Evolutionary conservation across 495 filamentous ascomycete genomes (phyloP), one percentile per base, ranked within the genome.

Genomic region (Jackrogersella minutella): DNA sequence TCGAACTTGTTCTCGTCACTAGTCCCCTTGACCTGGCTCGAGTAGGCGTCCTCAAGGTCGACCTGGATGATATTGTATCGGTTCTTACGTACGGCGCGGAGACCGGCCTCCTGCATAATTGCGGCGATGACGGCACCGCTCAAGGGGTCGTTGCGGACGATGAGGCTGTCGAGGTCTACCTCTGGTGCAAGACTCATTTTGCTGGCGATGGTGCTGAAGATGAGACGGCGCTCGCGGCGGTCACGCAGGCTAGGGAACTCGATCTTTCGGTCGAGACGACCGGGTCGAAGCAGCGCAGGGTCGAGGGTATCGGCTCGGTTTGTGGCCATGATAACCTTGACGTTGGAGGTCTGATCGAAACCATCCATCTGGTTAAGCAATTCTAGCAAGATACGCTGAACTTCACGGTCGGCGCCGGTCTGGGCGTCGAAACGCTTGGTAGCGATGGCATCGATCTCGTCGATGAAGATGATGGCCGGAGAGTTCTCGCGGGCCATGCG

Each of bases 241-340:
- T 99, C 95, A 64, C 92, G 86, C 51, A 99, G 85, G 30, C 84
- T 90, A 9, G 95, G 95, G 80, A 99, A 99, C 77, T 99, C 95
- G 68, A 99, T 99, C 85, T 99, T 99, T 67, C 95, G 86, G 77
- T 99, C 95, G 58, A 99, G 85, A 78, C 95, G 93, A 59, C 95
- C 95, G 16, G 95, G 95, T 60, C 95, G 91, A 44, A 99, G 86
- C 68, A 99, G 80, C 10, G 95, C 95, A 3, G 95, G 95, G 74
- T 99, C 95, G 50, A 99, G 83, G 11, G 96, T 99, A 73, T 99
- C 95, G 47, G 95, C 96, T 69, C 95, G 88, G 81, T 99, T 99
- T 65, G 95, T 99, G 58, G 95, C 95, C 95, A 99, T 99, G 81
- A 99, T 98, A 73, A 99, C 95, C 80, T 99, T 99, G 76, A 99